These are phyloP conservation scores for Malbranchea zuffiana DNA, from an alignment of 2,329 filamentous ascomycete species.

Conservation along the genomic window DNA sequence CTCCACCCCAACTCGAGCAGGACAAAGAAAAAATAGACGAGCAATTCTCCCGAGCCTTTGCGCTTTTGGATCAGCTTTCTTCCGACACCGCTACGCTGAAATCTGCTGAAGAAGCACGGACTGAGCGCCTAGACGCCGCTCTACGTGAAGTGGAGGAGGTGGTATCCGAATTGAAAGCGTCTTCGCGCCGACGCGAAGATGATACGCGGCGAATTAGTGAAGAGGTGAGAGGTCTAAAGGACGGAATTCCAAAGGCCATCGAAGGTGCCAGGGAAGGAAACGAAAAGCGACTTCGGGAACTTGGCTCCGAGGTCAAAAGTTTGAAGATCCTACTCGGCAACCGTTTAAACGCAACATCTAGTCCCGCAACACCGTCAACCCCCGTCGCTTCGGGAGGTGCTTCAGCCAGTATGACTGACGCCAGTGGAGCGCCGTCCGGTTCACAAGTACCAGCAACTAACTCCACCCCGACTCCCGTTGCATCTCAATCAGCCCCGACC, in stretches of 20 bases:
- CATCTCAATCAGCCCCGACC: conserved; percentile 19
- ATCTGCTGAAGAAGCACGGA: conserved; percentile 70
- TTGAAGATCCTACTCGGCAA: conserved; percentile 75
- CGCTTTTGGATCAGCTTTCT: conserved; percentile 79
- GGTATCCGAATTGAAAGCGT: conserved; percentile 67
- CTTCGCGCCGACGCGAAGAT: conserved; percentile 71
- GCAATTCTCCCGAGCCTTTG: conserved; percentile 84
- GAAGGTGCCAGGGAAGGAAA: conserved; percentile 76
- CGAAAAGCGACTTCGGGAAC: conserved; percentile 69
- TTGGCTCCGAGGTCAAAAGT: conserved; percentile 79
- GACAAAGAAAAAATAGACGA: conserved; percentile 90
- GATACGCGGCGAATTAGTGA: conserved; percentile 78
- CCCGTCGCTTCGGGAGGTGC: conserved; percentile 19
- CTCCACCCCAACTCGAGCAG: conserved; percentile 82
- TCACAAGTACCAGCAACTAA: conserved; percentile 15
- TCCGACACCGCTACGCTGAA: conserved; percentile 86
- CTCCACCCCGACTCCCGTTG: conserved; percentile 19
- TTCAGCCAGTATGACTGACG: conserved; percentile 17
- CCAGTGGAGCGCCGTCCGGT: conserved; percentile 20
- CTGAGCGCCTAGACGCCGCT: conserved; percentile 68
- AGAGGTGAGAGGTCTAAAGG: conserved; percentile 71
- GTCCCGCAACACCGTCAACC: conserved; percentile 21
- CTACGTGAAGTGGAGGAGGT: conserved; percentile 76
- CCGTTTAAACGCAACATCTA: conserved; percentile 38
- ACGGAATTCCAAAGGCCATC: conserved; percentile 77